Evolutionary conservation across 2,329 filamentous ascomycete species (phyloP).

Genomic region (Cladosporium sp.): DNA sequence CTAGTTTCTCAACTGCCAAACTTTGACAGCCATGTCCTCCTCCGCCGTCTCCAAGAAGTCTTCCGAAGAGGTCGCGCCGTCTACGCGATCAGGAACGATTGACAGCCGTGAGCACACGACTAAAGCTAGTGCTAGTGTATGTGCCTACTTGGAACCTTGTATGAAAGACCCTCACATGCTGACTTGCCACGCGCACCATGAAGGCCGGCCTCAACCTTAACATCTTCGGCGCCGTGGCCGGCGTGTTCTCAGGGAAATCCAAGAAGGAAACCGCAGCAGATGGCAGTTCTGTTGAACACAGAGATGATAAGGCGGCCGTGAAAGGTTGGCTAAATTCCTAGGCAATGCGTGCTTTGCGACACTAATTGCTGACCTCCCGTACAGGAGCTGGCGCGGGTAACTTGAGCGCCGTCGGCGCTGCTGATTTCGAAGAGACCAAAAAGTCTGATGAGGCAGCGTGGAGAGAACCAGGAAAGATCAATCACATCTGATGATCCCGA

Average conservation of each 20-base stretch:
- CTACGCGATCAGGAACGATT: slow-evolving; percentile 18
- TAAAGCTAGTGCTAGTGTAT: slow-evolving; percentile 37
- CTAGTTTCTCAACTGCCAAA: neutral
- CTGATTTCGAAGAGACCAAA: slow-evolving; percentile 30
- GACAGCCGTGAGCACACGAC: slow-evolving; percentile 36
- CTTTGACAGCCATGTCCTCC: slow-evolving; percentile 5
- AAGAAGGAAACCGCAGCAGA: slow-evolving; percentile 34
- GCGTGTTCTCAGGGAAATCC: slow-evolving; percentile 37
- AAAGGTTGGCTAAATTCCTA: slow-evolving; percentile 28
- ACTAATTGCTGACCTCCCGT: slow-evolving; percentile 6
- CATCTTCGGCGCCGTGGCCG: slow-evolving; percentile 38
- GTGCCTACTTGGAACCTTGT: slow-evolving; percentile 2
- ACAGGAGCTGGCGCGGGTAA: slow-evolving; percentile 33
- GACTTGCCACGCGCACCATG: neutral
- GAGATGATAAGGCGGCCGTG: slow-evolving; percentile 30
- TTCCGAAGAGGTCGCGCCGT: slow-evolving; percentile 10
- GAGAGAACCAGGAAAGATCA: neutral
- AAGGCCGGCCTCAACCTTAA: slow-evolving; percentile 41
- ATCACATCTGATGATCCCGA: neutral
- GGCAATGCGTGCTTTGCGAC: neutral
- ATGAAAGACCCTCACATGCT: neutral
- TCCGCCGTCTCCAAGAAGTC: slow-evolving; percentile 16
- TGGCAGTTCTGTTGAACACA: slow-evolving; percentile 34
- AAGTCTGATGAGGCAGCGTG: slow-evolving; percentile 1
- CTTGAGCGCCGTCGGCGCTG: slow-evolving; percentile 28